These are phyloP conservation scores for Sporopachydermia lactativora DNA, from an alignment of 805 yeast genomes.

Conservation along the genomic window DNA sequence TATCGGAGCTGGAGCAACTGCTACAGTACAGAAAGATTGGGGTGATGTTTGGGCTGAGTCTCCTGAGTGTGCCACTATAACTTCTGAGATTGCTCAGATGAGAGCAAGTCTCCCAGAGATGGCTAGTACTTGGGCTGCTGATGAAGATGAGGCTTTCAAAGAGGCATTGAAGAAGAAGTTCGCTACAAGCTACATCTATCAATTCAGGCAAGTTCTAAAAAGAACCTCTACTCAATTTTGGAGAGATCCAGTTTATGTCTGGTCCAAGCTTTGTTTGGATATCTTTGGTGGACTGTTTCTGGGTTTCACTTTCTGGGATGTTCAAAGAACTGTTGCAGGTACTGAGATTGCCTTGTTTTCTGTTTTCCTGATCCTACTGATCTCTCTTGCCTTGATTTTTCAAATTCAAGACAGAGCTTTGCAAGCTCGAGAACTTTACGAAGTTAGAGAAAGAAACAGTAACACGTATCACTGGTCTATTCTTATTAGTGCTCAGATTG, in stretches of 20 bases:
- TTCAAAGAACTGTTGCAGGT: slow-evolving; percentile 30
- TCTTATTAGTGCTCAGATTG: slow-evolving; percentile 21
- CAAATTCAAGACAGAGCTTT: slow-evolving; percentile 24
- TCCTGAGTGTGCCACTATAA: slow-evolving; percentile 21
- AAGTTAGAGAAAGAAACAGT: slow-evolving; percentile 27
- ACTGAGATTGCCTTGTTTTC: slow-evolving; percentile 24
- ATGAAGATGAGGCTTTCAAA: slow-evolving; percentile 22
- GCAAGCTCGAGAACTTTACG: slow-evolving; percentile 24
- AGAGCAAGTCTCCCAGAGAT: slow-evolving; percentile 35
- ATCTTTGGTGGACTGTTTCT: slow-evolving; percentile 31
- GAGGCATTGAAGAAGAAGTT: background rate
- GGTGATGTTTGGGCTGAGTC: slow-evolving; percentile 43
- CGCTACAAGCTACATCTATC: slow-evolving; percentile 10
- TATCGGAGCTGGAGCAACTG: slow-evolving; percentile 75
- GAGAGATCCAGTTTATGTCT: slow-evolving; percentile 28
- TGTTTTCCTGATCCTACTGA: slow-evolving; percentile 23
- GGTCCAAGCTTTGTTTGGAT: slow-evolving; percentile 29
- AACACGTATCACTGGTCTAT: slow-evolving; percentile 28
- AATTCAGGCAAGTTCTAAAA: slow-evolving; percentile 19
- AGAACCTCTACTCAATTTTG: slow-evolving; percentile 27
- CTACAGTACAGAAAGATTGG: slow-evolving; percentile 47
- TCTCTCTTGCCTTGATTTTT: slow-evolving; percentile 26
- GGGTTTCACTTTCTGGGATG: slow-evolving; percentile 43
- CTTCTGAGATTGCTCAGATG: slow-evolving; percentile 45
- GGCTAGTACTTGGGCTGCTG: slow-evolving; percentile 20